These are phyloP conservation scores for Acmispon strigosus DNA, from an alignment of 306 rosid species.

Conservation along the genomic window DNA sequence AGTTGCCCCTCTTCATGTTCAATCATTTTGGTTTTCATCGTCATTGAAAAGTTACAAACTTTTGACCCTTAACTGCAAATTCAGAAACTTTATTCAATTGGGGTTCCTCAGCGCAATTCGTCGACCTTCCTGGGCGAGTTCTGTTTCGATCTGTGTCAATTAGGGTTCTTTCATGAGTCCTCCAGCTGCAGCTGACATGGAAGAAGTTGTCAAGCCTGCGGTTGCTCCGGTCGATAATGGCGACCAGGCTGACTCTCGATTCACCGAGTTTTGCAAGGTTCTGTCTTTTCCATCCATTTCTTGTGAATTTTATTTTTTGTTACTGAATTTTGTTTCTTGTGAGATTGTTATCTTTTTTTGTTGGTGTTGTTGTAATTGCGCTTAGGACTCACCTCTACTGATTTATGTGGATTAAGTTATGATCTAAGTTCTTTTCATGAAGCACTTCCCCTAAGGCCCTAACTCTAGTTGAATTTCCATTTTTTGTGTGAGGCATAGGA, in stretches of 20 bases:
- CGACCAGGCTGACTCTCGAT: constrained; percentile 46
- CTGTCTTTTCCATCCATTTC: not conserved
- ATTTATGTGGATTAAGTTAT: not conserved
- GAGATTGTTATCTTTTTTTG: not conserved
- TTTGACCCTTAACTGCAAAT: no score
- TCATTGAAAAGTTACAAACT: no score
- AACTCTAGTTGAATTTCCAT: not conserved
- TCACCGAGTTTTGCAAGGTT: constrained; percentile 69
- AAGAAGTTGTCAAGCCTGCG: constrained; percentile 39
- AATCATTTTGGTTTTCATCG: no score
- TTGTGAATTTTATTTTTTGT: not conserved
- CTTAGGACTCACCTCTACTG: not conserved
- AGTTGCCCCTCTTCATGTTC: no score
- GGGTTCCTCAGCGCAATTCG: not conserved
- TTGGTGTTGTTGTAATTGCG: not conserved
- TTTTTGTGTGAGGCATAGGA: not conserved
- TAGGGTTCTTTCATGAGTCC: constrained; percentile 41
- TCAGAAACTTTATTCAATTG: no score
- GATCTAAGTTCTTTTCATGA: not conserved
- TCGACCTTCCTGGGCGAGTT: no score
- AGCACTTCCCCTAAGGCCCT: not conserved
- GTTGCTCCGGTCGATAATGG: not conserved
- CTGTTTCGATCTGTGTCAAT: constrained; percentile 1
- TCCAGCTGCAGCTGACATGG: constrained; percentile 41
- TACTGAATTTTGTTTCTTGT: not conserved